Base-by-base conservation (phyloP, 1,284 basidiomycete genomes). In the Ganoderma multipileum region DNA sequence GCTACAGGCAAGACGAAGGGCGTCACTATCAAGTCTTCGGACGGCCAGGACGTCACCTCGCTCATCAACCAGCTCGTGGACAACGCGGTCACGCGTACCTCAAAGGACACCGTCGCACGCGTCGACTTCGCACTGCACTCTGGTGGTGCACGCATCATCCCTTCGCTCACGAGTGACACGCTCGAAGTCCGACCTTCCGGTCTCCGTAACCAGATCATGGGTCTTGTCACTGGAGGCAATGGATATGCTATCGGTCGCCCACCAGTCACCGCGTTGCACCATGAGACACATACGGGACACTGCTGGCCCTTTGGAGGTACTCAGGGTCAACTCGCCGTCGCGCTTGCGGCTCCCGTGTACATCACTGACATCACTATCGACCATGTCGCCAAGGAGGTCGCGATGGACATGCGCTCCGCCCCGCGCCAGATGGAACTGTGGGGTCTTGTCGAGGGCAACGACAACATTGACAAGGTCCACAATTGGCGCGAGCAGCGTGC, bases 281-380 rank as follows among this genome's bases (percentile, higher is more conserved):
- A 94, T 67, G 94, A 96, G 71, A 85, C 85, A 30, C 86, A 91
- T 65, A 89, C 90, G 30, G 97, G 97, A 2, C 88, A 92, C 71
- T 99, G 97, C 81, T 99, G 97, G 97, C 94, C 97, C 2, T 95
- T 99, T 81, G 82, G 81, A 2, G 96, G 96, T 0, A 76, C 83
- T 7, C 79, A 87, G 59, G 97, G 96, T 3, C 91, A 94, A 75
- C 82, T 99, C 1, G 96, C 94, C 5, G 90, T 99, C 54, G 84
- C 86, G 61, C 89, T 99, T 23, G 89, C 91, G 1, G 85, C 87
- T 6, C 89, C 89, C 2, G 87, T 91, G 9, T 84, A 87, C 64
- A 86, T 97, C 52, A 87, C 89, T 2, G 92, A 94, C 71, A 81
- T 99, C 65, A 94, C 94, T 14, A 87, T 99, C 72, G 97, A 99